Conservation (phyloP, 2,329 filamentous ascomycete genomes). For the Xylaria sp. region DNA sequence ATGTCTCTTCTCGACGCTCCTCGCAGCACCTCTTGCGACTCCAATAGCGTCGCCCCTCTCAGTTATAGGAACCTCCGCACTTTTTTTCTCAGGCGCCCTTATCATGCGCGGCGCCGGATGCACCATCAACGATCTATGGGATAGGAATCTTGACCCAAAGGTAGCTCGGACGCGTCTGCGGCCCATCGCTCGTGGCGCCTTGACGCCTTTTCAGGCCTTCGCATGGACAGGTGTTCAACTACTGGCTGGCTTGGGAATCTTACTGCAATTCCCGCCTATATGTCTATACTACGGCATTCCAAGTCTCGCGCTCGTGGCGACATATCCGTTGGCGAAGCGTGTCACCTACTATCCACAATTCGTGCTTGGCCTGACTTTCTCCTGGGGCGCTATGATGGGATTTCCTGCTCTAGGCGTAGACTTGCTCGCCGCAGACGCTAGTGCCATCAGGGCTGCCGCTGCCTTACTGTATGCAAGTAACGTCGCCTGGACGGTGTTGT, state of each 20-base stretch:
- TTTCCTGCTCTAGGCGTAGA: constrained; percentile 86
- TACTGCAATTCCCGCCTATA: constrained; percentile 77
- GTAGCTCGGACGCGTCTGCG: constrained; percentile 80
- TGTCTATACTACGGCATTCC: constrained; percentile 84
- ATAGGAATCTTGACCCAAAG: constrained; percentile 84
- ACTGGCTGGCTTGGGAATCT: constrained; percentile 75
- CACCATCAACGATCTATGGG: constrained; percentile 91
- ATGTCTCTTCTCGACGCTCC: constrained; percentile 83
- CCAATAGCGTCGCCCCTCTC: constrained; percentile 70
- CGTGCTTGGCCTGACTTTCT: constrained; percentile 85
- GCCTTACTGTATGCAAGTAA: constrained; percentile 79
- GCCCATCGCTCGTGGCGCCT: constrained; percentile 81
- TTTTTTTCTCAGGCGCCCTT: constrained; percentile 81
- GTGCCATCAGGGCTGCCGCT: constrained; percentile 64
- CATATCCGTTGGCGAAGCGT: constrained; percentile 85
- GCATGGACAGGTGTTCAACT: constrained; percentile 80
- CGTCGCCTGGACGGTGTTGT: constrained; percentile 86
- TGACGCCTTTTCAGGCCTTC: constrained; percentile 76
- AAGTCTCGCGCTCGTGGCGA: constrained; percentile 75
- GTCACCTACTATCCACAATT: constrained; percentile 89
- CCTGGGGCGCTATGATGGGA: constrained; percentile 89
- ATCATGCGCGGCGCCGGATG: constrained; percentile 91
- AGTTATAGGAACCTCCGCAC: constrained; percentile 70
- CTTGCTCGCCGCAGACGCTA: constrained; percentile 70
- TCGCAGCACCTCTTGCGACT: constrained; percentile 75